Evolutionary conservation across 2,329 filamentous ascomycete species (phyloP), one percentile per base, ranked within the genome.

Genomic region (Amphichorda felina): DNA sequence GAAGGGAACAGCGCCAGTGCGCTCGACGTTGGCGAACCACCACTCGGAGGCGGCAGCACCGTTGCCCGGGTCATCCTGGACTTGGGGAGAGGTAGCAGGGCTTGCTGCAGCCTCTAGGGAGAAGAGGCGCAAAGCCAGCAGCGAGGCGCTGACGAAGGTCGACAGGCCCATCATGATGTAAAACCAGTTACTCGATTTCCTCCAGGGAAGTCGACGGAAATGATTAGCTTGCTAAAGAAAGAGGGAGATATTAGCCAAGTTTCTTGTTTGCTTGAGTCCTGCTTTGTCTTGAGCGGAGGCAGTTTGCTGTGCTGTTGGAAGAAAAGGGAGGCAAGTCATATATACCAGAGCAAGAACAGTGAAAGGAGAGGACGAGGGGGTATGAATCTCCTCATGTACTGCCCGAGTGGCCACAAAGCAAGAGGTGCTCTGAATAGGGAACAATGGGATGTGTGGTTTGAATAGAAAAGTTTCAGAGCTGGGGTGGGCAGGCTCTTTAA

Each of bases 1-100:
- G 50, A 79, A 93, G 21, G 82, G 73, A 30, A 78, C 69, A 2
- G 61, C 58, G 38, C 84, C 86, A 46, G 85, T 73, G 28, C 80
- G 79, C 47, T 76, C 53, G 49, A 91, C 79, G 42, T 65, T 64
- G 25, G 72, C 67, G 38, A 91, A 56, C 85, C 85, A 93, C 68
- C 81, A 91, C 24, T 49, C 44, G 9, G 46, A 34, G 25, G 43
- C 39, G 18, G 43, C 32, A 35, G 48, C 25, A 38, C 43, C 38
- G 14, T 39, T 13, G 34, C 10, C 22, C 13, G 22, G 5, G 17
- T 9, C 24, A 16, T 26, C 27, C 6, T 31, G 35, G 9, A 46
- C 41, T n/a, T 40, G 33, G 7, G 54, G 45, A 6, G 50, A 43
- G 3, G 57, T 53, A 26, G 55, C 53, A 15, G 59, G 21, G 16